Conservation (phyloP, 163 green algal species). For the Scenedesmus sp. region DNA sequence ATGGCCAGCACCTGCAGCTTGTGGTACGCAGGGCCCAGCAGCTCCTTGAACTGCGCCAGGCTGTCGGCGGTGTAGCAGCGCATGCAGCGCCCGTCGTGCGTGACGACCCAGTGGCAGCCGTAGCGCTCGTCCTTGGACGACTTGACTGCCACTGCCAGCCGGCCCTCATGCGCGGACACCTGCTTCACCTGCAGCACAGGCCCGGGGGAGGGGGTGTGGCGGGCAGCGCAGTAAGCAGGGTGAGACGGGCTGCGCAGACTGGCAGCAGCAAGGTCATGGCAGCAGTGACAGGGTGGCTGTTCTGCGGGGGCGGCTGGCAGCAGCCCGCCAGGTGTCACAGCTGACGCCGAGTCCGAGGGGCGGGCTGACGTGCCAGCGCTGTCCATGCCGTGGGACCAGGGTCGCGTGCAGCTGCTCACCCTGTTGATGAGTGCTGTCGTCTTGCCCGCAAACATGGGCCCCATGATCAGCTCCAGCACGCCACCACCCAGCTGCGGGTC, state of each 20-base stretch:
- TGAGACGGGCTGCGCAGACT: neutral
- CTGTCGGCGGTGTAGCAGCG: slow-evolving; percentile 55
- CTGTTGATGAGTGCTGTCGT: slow-evolving; percentile 79
- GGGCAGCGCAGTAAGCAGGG: neutral
- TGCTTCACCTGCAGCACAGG: slow-evolving; percentile 24
- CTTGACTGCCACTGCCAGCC: slow-evolving; percentile 80
- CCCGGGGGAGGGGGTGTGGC: neutral
- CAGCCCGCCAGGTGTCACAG: neutral
- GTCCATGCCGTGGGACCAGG: neutral
- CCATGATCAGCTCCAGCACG: slow-evolving; percentile 82
- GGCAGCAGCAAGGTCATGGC: neutral
- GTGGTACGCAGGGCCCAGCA: slow-evolving; percentile 34
- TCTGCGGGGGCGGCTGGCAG: neutral
- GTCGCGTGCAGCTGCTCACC: slow-evolving; percentile 52
- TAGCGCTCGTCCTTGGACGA: slow-evolving; percentile 82
- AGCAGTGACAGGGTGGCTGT: neutral
- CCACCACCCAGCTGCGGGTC: slow-evolving; percentile 28
- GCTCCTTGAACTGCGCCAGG: slow-evolving; percentile 22
- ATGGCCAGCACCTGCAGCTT: slow-evolving; percentile 81
- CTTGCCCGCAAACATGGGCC: slow-evolving; percentile 93
- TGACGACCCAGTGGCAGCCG: slow-evolving; percentile 66
- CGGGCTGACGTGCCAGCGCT: neutral
- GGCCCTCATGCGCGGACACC: slow-evolving; percentile 53
- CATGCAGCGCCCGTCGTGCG: slow-evolving; percentile 73
- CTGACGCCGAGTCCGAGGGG: no score